A percentile compares a stretch with the other conserved stretches of the same genome.
Evolutionary conservation across 805 yeast genomes (phyloP).

Genomic region (Teunomyces tritomae): DNA sequence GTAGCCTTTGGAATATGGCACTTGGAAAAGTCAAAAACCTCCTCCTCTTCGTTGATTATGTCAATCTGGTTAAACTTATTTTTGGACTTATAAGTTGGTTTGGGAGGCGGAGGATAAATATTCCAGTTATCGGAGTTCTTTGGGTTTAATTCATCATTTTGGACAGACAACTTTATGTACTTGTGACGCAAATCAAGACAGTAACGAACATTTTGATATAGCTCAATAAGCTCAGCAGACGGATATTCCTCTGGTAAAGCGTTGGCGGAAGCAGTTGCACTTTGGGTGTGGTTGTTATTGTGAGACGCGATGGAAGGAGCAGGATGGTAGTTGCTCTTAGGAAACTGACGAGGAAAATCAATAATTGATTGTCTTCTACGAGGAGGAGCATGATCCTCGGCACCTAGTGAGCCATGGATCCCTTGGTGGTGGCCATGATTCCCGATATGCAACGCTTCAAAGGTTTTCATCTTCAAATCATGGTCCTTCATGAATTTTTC

Average conservation of each 20-base stretch:
- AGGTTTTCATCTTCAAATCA: slow-evolving; percentile 63
- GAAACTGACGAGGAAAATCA: slow-evolving; percentile 32
- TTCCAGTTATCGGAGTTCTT: slow-evolving; percentile 72
- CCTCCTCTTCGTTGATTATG: slow-evolving; percentile 33
- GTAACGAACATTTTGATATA: slow-evolving; percentile 57
- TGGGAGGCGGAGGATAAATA: slow-evolving; percentile 92
- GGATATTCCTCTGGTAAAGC: slow-evolving; percentile 53
- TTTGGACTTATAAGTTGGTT: slow-evolving; percentile 72
- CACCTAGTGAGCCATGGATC: slow-evolving; percentile 5
- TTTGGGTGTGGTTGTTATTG: slow-evolving; percentile 15
- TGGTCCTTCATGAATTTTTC: slow-evolving; percentile 63
- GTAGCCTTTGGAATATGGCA: slow-evolving; percentile 54
- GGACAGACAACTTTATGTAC: slow-evolving; percentile 70
- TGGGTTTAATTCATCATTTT: slow-evolving; percentile 70
- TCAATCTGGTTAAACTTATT: slow-evolving; percentile 48
- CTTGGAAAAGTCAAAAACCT: slow-evolving; percentile 57
- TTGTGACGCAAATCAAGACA: slow-evolving; percentile 75
- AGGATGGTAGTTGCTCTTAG: slow-evolving; percentile 17
- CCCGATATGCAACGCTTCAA: slow-evolving; percentile 42
- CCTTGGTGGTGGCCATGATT: slow-evolving; percentile 10
- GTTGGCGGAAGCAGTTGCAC: slow-evolving; percentile 8
- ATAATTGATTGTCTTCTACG: slow-evolving; percentile 37
- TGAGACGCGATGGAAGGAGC: slow-evolving; percentile 17
- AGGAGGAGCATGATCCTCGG: slow-evolving; percentile 25
- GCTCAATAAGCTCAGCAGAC: slow-evolving; percentile 62